Base-by-base conservation (phyloP, 768 basidiomycete genomes). In the Tricholoma terreum region DNA sequence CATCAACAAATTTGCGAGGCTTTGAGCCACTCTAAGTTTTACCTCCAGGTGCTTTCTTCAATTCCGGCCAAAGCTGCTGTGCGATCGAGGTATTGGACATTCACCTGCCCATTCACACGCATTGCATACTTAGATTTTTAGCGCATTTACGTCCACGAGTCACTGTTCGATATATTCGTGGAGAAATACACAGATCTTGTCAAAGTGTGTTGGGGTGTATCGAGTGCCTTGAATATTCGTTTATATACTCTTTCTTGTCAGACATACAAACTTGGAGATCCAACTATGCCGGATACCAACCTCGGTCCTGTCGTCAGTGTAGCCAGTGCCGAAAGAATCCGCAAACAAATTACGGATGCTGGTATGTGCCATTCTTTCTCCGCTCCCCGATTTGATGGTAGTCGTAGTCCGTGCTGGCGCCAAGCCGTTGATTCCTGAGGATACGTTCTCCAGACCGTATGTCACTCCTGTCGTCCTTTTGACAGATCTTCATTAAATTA, bases 51-150 rank as follows among this genome's bases (percentile, higher is more conserved):
- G 88, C 93, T 4, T 87, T 95, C 74, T 99, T 94, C 79, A 98
- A 98, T 72, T 94, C 95, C 14, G 97, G 97, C 1, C 97, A 99
- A 73, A 95, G 93, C 61, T 98, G 96, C 71, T 98, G 96, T 67
- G 85, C 90, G 0, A 77, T 98, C 58, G 97, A 99, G 78, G 90
- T 89, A 59, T 14, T 75, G 65, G 5, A 34, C 22, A 30, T 17
- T 22, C 10, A 21, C 12, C 33, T 40, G 33, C n/a, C 33, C 14
- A 19, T 19, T 10, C 9, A 22, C 5, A 22, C 4, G 15, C 30
- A 8, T 10, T 15, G 30, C 3, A 10, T 31, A 17, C 46, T 31
- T 31, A 4, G 2, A 30, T 31, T 54, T 17, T 8, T 63, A 93
- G 89, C 83, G 96, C 15, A 93, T 99, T 40, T 98, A 98, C 70